Base-by-base conservation (phyloP, 164 flowering plant genomes). In the Nelumbo lutea region DNA sequence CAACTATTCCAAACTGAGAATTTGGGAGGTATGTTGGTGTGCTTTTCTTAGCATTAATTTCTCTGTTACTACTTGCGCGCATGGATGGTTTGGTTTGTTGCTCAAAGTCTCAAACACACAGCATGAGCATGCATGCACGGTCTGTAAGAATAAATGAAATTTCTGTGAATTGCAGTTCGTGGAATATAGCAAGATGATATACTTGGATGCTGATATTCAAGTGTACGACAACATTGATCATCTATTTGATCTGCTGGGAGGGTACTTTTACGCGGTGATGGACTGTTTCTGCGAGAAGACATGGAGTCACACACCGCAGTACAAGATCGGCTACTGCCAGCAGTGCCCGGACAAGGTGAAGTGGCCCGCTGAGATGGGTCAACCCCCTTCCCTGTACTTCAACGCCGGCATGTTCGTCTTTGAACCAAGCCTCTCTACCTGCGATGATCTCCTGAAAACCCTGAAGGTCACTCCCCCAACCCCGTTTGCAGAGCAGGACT, bases 401-500 rank as follows among this genome's bases (percentile, higher is more conserved):
- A 53, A 53, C 57, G 14, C 57, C n/a, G 14, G 57, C 0, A 53
- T 53, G 14, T 53, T 53, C 57, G 13, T 53, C n/a, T 53, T 10
- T 4, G 14, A 53, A 1, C 57, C 57, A 1, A 53, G 57, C 15
- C 13, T 53, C 57, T 53, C 57, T 53, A 53, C 57, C 13, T 53
- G 57, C 57, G 14, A 53, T 1, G n/a, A 53, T 53, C 57, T 53
- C 57, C 14, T 53, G 57, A 53, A 53, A 15, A 53, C 57, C n/a
- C 57, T 53, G 3, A 2, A 53, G 14, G 57, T 53, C 57, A 53
- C 57, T 11, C 57, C 57, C 2, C 57, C 57, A 2, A 9, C 57
- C n/a, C 57, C 57, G 11, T 53, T 53, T 53, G 57, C 57, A 53
- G 57, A 53, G 57, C 57, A 53, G 27, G 57, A 53, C 57, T 53